These are phyloP conservation scores for Boletales sp. DNA, from an alignment of 768 basidiomycete species.

Conservation along the genomic window DNA sequence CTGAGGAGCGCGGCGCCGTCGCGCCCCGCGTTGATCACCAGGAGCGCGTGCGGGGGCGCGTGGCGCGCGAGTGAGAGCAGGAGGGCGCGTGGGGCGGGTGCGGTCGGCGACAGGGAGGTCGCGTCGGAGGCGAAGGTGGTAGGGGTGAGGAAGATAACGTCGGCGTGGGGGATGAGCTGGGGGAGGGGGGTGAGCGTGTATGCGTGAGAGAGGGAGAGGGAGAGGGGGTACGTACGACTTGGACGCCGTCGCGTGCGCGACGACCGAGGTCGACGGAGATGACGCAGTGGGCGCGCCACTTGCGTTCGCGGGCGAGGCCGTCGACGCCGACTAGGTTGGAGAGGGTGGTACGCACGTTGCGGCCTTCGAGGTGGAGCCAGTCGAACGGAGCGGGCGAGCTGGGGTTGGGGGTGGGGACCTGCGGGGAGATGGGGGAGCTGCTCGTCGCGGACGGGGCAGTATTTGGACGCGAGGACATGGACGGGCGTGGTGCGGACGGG, in stretches of 20 bases:
- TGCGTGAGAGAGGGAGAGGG: too few relatives aligned
- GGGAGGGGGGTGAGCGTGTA: background rate
- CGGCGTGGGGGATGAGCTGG: constrained; percentile 78
- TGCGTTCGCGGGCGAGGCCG: constrained; percentile 76
- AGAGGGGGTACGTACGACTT: constrained; percentile 55
- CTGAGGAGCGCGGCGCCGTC: constrained; percentile 81
- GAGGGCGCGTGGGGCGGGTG: constrained; percentile 67
- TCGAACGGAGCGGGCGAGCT: constrained; percentile 77
- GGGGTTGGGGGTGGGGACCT: constrained; percentile 37
- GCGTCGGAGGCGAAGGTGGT: constrained; percentile 23
- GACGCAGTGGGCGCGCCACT: constrained; percentile 80
- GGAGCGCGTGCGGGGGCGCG: constrained; percentile 69
- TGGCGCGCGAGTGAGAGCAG: constrained; percentile 67
- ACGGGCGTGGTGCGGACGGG: constrained; percentile 28
- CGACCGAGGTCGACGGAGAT: constrained; percentile 79
- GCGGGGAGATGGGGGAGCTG: constrained; percentile 9
- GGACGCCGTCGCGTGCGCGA: constrained; percentile 69
- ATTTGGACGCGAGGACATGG: constrained; percentile 33
- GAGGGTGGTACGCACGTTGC: constrained; percentile 74
- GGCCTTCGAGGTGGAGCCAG: constrained; percentile 84
- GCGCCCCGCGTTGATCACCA: constrained; percentile 78
- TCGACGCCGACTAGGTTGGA: constrained; percentile 77
- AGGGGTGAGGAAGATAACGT: constrained; percentile 67
- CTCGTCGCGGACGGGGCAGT: constrained; percentile 23
- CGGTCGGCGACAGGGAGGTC: constrained; percentile 5